Evolutionary conservation across 1,284 basidiomycete species (phyloP).

Genomic region (Puccinia novopanici): DNA sequence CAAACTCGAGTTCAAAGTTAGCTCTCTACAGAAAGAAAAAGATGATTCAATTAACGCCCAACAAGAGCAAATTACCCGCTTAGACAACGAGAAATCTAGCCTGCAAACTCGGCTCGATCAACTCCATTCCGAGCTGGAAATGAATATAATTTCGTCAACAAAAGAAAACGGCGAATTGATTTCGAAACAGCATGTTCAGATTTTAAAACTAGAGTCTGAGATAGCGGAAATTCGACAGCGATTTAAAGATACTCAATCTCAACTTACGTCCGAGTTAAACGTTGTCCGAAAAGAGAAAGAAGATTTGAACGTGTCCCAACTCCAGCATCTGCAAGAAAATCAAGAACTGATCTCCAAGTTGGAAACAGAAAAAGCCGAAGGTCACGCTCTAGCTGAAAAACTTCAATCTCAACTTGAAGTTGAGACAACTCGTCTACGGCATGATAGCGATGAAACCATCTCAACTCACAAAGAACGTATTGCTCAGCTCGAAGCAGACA

Average conservation of each 20-base stretch:
- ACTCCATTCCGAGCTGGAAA: conserved; percentile 26
- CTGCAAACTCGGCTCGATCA: conserved; percentile 1
- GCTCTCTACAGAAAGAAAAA: not conserved
- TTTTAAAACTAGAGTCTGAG: conserved; percentile 4
- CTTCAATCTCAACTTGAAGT: conserved; percentile 11
- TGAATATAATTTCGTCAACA: not conserved
- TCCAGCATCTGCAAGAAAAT: conserved; percentile 21
- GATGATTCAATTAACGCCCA: not conserved
- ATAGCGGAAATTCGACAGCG: not conserved
- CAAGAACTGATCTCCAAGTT: conserved; percentile 14
- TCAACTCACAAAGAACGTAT: conserved; percentile 23
- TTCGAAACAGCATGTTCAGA: not conserved
- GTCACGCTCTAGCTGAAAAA: not conserved
- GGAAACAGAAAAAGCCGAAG: conserved; percentile 12
- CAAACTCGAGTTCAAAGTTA: conserved; percentile 23
- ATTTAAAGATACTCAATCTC: conserved; percentile 16
- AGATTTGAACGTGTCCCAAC: not conserved
- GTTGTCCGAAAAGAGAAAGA: conserved; percentile 20
- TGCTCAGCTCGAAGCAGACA: conserved; percentile 10
- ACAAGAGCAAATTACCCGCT: conserved; percentile 7
- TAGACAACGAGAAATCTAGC: conserved; percentile 17
- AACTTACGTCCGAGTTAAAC: conserved; percentile 17
- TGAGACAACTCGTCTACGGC: not conserved
- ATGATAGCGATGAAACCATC: conserved; percentile 7
- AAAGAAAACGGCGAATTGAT: conserved; percentile 24